Conservation (phyloP, 2,329 filamentous ascomycete species). For the Dichotomopilus funicola region DNA sequence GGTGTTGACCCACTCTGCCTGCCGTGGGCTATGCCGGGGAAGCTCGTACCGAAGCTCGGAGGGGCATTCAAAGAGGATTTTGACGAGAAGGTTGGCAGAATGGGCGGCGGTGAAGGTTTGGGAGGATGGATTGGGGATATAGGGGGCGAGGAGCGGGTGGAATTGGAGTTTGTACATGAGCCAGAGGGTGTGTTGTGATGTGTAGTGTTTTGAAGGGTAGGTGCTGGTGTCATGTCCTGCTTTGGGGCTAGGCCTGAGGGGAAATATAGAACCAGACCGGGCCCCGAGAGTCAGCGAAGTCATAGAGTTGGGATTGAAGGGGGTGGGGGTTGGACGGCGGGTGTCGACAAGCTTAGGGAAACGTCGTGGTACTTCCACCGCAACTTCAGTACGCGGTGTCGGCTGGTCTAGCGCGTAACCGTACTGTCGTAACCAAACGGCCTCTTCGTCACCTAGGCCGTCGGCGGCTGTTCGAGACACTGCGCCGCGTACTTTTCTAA, state of each 20-base stretch:
- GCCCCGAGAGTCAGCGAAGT: background rate
- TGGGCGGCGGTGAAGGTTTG: no score
- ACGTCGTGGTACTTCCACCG: background rate
- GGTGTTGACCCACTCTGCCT: background rate
- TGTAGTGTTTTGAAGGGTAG: background rate
- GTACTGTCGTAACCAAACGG: background rate
- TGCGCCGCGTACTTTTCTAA: background rate
- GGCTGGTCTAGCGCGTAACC: background rate
- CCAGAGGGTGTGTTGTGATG: background rate
- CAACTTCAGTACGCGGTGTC: background rate
- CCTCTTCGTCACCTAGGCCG: background rate
- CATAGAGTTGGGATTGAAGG: background rate
- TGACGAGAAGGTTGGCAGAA: background rate
- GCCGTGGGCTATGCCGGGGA: background rate
- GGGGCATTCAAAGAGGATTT: background rate
- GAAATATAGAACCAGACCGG: background rate
- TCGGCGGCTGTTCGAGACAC: background rate
- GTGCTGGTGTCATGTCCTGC: background rate
- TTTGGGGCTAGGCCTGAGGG: background rate
- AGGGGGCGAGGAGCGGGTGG: background rate
- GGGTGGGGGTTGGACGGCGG: background rate
- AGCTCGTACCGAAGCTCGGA: background rate
- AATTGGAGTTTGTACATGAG: background rate
- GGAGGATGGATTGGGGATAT: background rate
- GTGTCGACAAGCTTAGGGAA: constrained; percentile 1